Evolutionary conservation across 2,329 filamentous ascomycete genomes (phyloP), one percentile per base, ranked within the genome.

Genomic region (Colletotrichum agaves): DNA sequence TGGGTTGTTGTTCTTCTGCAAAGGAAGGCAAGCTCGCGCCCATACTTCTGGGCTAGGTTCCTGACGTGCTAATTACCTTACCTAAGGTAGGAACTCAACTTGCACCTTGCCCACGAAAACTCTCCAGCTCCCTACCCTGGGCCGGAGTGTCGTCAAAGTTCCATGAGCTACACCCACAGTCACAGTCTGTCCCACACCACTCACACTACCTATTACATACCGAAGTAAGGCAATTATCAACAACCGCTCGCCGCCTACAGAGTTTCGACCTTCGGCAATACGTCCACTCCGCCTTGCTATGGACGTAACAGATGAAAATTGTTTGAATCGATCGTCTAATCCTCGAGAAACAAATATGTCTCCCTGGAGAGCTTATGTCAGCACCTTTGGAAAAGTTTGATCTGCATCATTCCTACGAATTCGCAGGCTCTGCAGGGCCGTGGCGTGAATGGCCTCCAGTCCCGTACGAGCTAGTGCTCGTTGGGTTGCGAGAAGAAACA

Each of bases 301-400:
- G 27, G 27, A 27, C 27, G 27, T 7, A 27, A 27, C 15, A 44
- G 39, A 57, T 1, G 35, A n/a, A 35, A 46, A 31, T 58, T 41
- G 41, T 58, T 39, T 19, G 41, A 58, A 58, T 13, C 21, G 41
- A 46, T 33, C 41, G 6, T 46, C 41, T n/a, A 41, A 58, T 46
- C 11, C 11, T 35, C 41, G 1, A n/a, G 8, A n/a, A 44, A 46
- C 55, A 46, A 58, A 27, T 23, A n/a, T 35, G 11, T 37, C 47
- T 50, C 31, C 47, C 17, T 52, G 19, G 21, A 21, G 21, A 50
- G 47, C 27, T n/a, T 50, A 27, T n/a, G 47, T 31, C 13, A 11
- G 23, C 47, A 31, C 23, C 23, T n/a, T 13, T 27, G 19, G 6
- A 35, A 33, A 41, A 15, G 37, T 31, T 15, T n/a, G 37, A n/a